Percentiles rank a stretch among this genome's conserved stretches.
These are phyloP conservation scores for Sparassis latifolia DNA, from an alignment of 1,284 basidiomycete genomes.

Conservation along the genomic window DNA sequence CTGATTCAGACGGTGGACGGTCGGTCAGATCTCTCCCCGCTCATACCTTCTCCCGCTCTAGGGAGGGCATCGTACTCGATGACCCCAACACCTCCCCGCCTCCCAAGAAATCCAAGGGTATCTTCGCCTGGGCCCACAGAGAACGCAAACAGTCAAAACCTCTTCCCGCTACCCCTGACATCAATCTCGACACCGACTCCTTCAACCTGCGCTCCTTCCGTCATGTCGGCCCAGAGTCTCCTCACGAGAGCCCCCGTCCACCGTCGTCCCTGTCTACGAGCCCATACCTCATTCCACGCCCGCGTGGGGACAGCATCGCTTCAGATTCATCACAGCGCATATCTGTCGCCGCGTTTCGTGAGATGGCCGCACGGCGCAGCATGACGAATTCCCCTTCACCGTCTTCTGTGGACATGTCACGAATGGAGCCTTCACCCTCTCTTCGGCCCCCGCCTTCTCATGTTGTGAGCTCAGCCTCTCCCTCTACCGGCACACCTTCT, in stretches of 20 bases:
- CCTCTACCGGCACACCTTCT: no score
- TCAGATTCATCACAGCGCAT: slow-evolving; percentile 65
- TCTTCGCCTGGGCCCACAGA: slow-evolving; percentile 32
- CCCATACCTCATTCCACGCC: slow-evolving; percentile 25
- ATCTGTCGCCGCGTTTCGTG: slow-evolving; percentile 71
- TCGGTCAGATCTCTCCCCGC: slow-evolving; percentile 59
- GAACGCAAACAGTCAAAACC: slow-evolving; percentile 37
- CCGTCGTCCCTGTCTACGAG: slow-evolving; percentile 22
- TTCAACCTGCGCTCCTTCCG: slow-evolving; percentile 65
- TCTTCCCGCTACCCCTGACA: slow-evolving; percentile 16
- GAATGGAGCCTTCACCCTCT: slow-evolving; percentile 23
- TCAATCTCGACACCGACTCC: slow-evolving; percentile 20
- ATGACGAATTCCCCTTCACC: slow-evolving; percentile 54
- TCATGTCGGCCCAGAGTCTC: slow-evolving; percentile 41
- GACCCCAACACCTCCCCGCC: slow-evolving; percentile 21
- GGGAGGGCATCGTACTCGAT: slow-evolving; percentile 16
- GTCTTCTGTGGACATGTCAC: slow-evolving; percentile 40
- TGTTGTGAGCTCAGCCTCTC: no score
- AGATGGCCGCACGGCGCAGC: slow-evolving; percentile 64
- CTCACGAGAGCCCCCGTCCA: slow-evolving; percentile 15
- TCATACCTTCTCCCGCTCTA: slow-evolving; percentile 16
- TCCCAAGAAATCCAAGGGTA: slow-evolving; percentile 27
- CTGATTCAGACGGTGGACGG: slow-evolving; percentile 38
- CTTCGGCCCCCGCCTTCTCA: slow-evolving; percentile 12
- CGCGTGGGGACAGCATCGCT: slow-evolving; percentile 50